phyloP scores from a whole-genome alignment of 2,329 filamentous ascomycete genomes.

The Curvularia verruculosa region DNA sequence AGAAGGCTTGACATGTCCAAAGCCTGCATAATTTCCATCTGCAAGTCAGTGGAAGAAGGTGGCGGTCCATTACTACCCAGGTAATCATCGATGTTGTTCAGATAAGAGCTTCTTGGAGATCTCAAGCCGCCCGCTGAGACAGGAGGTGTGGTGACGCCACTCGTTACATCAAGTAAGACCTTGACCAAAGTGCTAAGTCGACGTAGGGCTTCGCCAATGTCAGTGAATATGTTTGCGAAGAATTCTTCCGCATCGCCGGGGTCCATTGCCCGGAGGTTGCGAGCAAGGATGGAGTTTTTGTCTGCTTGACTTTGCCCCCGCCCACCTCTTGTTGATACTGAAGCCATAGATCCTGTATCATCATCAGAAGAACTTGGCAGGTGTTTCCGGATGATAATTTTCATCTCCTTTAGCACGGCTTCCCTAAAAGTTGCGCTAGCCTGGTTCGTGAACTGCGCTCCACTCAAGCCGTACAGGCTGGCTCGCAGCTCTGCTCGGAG shows the following conservation, averaged over 20 bases:
- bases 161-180: constrained; percentile 91
- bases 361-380: constrained; percentile 94
- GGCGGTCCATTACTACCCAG: constrained; percentile 29
- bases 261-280: constrained; percentile 84
- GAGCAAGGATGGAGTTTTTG: constrained; percentile 84
- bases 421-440: constrained; percentile 88
- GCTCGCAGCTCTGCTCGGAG: constrained; percentile 73
- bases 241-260: constrained; percentile 83
- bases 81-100: constrained; percentile 53
- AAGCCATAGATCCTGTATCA: constrained; percentile 88
- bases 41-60: constrained; percentile 48
- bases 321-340: constrained; percentile 76
- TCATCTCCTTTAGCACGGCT: constrained; percentile 82
- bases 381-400: constrained; percentile 80
- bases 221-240: constrained; percentile 81
- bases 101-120: constrained; percentile 56
- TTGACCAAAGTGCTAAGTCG: constrained; percentile 90
- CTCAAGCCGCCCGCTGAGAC: constrained; percentile 47
- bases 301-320: constrained; percentile 76
- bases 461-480: constrained; percentile 78
- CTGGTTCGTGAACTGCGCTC: constrained; percentile 77
- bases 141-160: constrained; percentile 64
- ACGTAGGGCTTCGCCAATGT: constrained; percentile 84
- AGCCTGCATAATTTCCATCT: constrained; percentile 77
- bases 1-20: constrained; percentile 79